Conservation (phyloP, 495 filamentous ascomycete genomes). For the Hyphodiscus hymeniophilus region DNA sequence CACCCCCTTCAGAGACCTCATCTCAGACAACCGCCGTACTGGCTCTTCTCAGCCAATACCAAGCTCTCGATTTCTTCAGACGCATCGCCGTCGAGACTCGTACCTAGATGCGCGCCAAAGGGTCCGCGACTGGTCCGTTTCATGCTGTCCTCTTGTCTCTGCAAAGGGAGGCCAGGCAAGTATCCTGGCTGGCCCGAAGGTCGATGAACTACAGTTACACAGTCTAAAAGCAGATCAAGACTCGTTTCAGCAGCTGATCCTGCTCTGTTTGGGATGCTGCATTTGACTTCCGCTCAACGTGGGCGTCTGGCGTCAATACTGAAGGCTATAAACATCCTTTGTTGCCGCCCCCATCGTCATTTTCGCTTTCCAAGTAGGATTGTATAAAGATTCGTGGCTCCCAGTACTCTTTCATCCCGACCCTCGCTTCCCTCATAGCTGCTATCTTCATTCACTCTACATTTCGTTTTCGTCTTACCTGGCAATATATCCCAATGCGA, state of each 20-base stretch:
- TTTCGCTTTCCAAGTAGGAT: slow-evolving; percentile 7
- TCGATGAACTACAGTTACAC: slow-evolving; percentile 2
- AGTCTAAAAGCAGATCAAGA: slow-evolving; percentile 12
- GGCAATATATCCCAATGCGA: slow-evolving; percentile 6
- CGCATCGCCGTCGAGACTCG: slow-evolving; percentile 7
- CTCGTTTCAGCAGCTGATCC: slow-evolving; percentile 17
- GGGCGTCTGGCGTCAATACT: slow-evolving; percentile 9
- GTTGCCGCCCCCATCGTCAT: slow-evolving; percentile 5
- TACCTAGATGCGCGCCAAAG: slow-evolving; percentile 10
- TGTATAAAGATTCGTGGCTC: slow-evolving; percentile 18
- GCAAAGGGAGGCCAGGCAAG: no score
- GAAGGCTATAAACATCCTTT: slow-evolving; percentile 17
- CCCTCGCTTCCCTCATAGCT: slow-evolving; percentile 7
- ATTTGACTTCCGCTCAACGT: background rate
- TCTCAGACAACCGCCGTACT: slow-evolving; percentile 15
- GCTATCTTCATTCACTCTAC: background rate
- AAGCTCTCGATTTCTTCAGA: background rate
- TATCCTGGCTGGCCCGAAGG: background rate
- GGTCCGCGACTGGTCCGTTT: slow-evolving; percentile 9
- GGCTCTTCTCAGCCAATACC: slow-evolving; percentile 9
- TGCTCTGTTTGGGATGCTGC: slow-evolving; percentile 10
- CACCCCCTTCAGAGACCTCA: slow-evolving; percentile 4
- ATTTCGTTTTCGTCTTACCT: slow-evolving; percentile 8
- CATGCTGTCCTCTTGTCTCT: slow-evolving; percentile 9
- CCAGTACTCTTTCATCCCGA: slow-evolving; percentile 1